Base-by-base conservation (phyloP, 352 stramenopile genomes). In the Phytophthora cactorum region DNA sequence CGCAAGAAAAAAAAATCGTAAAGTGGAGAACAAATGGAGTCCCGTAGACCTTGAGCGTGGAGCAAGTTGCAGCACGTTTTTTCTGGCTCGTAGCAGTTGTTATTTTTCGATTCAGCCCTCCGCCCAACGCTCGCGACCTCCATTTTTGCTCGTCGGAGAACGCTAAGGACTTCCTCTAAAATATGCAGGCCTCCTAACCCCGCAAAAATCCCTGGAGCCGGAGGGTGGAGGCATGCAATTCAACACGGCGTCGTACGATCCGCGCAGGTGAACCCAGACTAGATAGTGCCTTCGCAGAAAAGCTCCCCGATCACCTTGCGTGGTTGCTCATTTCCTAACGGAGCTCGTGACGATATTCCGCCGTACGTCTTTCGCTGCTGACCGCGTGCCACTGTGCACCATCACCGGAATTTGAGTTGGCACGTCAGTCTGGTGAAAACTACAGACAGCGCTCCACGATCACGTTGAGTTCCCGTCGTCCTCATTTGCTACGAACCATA, bases 41-140 rank as follows among this genome's bases (percentile, higher is more conserved):
- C 12, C 12, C 22, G 51, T 31, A 39, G 22, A 5, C 3, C 17
- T 53, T 39, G 34, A 27, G 12, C 28, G 55, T 44, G 50, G 50
- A n/a, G 6, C 43, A 22, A 22, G 43, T 49, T 28, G 28, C 39
- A 54, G 32, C 41, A 25, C 54, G 46, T 58, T 60, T 70, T 59
- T 70, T 72, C 59, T 63, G 53, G 52, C 65, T 49, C 60, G 64
- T 59, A 29, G 64, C 64, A 60, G 64, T 66, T 59, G 58, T 41
- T 72, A 65, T 55, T 52, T 61, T 65, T 68, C 52, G 46, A 69
- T 65, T 54, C 22, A 31, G 36, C 47, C 29, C 29, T 56, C 32
- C 38, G 39, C 59, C 50, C 41, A 70, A 70, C 53, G 59, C 50
- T 47, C 59, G 38, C 22, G 52, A 67, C 34, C 14, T 55, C 63